A percentile compares a stretch with the other conserved stretches of the same genome.
phyloP scores from a whole-genome alignment of 2,329 filamentous ascomycete species.

The Alternaria angustiovoidea region DNA sequence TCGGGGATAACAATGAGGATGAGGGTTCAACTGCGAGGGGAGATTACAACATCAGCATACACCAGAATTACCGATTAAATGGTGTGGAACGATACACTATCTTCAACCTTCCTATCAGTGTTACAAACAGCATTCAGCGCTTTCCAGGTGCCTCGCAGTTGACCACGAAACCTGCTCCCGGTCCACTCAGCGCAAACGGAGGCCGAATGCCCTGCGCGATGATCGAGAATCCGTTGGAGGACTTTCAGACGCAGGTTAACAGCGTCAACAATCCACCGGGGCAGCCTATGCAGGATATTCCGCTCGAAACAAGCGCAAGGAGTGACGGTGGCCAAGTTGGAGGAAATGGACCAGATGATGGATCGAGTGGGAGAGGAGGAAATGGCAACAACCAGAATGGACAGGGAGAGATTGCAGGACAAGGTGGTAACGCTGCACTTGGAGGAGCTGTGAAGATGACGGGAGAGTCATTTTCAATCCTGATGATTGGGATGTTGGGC shows the following conservation, averaged over 20 bases:
- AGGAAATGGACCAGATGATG: conserved; percentile 26
- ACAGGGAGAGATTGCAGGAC: conserved; percentile 19
- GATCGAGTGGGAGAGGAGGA: not conserved
- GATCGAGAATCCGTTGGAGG: conserved; percentile 41
- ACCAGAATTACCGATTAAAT: conserved; percentile 74
- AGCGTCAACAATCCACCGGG: conserved; percentile 47
- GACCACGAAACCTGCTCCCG: conserved; percentile 43
- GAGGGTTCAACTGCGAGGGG: conserved; percentile 62
- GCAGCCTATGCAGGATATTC: conserved; percentile 41
- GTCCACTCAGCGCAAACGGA: conserved; percentile 45
- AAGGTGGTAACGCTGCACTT: conserved; percentile 6
- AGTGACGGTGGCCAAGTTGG: conserved; percentile 42
- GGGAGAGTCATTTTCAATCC: conserved; percentile 14
- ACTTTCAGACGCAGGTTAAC: conserved; percentile 29
- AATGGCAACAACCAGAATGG: conserved; percentile 6
- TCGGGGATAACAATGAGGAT: conserved; percentile 63
- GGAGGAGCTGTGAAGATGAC: conserved; percentile 22
- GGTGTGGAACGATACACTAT: conserved; percentile 71
- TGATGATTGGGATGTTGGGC: conserved; percentile 23
- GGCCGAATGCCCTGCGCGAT: conserved; percentile 42
- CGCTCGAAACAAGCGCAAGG: conserved; percentile 33
- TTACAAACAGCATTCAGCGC: conserved; percentile 68
- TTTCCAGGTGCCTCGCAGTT: conserved; percentile 45
- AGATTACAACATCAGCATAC: conserved; percentile 75
- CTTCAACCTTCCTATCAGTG: conserved; percentile 73